Percentiles rank a stretch among this genome's conserved stretches.
These are phyloP conservation scores for Plenodomus biglobosus DNA, from an alignment of 2,329 filamentous ascomycete species.

Conservation along the genomic window DNA sequence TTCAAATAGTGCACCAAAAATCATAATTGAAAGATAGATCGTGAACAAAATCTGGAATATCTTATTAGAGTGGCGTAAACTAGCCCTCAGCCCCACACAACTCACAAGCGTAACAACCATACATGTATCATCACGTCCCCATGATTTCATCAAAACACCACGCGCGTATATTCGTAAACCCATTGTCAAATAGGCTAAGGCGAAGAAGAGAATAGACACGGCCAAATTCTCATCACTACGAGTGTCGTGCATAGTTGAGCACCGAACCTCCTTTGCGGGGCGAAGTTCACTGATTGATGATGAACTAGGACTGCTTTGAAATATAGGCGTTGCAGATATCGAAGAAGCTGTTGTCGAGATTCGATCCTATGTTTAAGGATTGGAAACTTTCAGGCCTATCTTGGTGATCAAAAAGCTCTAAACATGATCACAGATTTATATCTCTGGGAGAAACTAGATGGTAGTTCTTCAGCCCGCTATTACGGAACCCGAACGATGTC, in stretches of 20 bases:
- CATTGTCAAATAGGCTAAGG: conserved; percentile 44
- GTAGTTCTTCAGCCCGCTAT: conserved; percentile 1
- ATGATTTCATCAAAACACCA: conserved; percentile 39
- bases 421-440: background rate
- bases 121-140: conserved; percentile 46
- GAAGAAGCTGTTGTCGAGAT: background rate
- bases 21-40: conserved; percentile 44
- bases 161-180: conserved; percentile 44
- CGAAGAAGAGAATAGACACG: conserved; percentile 43
- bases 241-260: conserved; percentile 15
- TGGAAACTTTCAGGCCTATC: background rate
- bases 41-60: conserved; percentile 41
- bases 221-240: conserved; percentile 27
- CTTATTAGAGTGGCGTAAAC: conserved; percentile 2
- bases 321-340: background rate
- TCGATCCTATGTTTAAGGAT: background rate
- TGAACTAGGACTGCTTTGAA: background rate
- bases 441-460: background rate
- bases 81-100: background rate
- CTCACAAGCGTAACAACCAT: conserved; percentile 45
- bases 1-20: conserved; percentile 44
- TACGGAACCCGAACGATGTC: background rate
- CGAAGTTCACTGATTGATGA: too few species aligned
- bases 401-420: background rate
- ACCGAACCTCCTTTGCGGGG: too few species aligned